Percentiles rank a stretch among this genome's conserved stretches.
These are phyloP conservation scores for Pyrrhoderma lamaoense DNA, from an alignment of 1,284 basidiomycete species.

Conservation along the genomic window DNA sequence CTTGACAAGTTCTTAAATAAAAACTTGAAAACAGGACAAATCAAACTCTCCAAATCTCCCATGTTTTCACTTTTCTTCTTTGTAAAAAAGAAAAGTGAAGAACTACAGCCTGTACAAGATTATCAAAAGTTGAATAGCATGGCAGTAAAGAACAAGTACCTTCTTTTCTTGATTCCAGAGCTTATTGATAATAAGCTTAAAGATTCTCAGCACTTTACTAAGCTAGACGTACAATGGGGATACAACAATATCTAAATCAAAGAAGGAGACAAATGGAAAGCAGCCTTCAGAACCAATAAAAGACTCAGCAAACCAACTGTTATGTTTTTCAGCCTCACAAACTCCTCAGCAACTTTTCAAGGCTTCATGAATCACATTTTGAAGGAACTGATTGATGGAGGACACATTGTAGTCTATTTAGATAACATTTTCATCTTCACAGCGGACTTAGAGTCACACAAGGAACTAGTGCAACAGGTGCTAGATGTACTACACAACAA, in stretches of 20 bases:
- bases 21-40: no score
- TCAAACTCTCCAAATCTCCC: no score
- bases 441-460: slow-evolving; percentile 2
- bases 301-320: slow-evolving; percentile 30
- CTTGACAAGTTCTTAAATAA: no score
- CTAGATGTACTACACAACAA: slow-evolving; percentile 23
- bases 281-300: slow-evolving; percentile 23
- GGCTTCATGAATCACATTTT: slow-evolving; percentile 18
- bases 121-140: slow-evolving; percentile 36
- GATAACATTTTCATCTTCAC: slow-evolving; percentile 18
- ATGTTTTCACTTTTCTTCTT: no score
- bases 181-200: not conserved
- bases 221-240: slow-evolving; percentile 27
- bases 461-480: slow-evolving; percentile 23
- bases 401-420: slow-evolving; percentile 16
- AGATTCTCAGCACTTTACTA: slow-evolving; percentile 24
- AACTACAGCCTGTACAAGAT: slow-evolving; percentile 34
- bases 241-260: slow-evolving; percentile 23
- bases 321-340: slow-evolving; percentile 33
- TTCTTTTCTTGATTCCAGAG: slow-evolving; percentile 24
- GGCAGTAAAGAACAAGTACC: slow-evolving; percentile 33
- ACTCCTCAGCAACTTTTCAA: slow-evolving; percentile 33
- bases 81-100: slow-evolving; percentile 40
- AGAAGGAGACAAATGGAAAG: slow-evolving; percentile 20
- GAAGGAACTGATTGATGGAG: slow-evolving; percentile 3